Percentiles rank a stretch among this genome's conserved stretches.
phyloP scores from a whole-genome alignment of 805 yeast genomes.

The Kregervanrija pseudodelftensis region DNA sequence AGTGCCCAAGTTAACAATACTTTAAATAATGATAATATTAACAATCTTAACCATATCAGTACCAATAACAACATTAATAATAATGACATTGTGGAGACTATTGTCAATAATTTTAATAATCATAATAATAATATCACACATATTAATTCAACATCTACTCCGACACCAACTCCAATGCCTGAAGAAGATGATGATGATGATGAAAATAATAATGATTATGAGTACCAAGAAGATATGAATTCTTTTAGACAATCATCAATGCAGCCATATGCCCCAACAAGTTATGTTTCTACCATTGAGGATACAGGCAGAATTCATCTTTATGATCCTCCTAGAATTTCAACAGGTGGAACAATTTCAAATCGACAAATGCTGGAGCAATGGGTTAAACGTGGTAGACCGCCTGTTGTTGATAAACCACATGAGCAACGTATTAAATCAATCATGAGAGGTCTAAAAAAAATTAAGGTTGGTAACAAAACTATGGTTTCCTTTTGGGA shows the following conservation, averaged over 20 bases:
- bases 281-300: constrained; percentile 23
- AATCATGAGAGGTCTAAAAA: constrained; percentile 73
- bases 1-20: background rate
- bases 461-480: constrained; percentile 53
- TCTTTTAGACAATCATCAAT: constrained; percentile 1
- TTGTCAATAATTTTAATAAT: too few species aligned
- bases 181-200: constrained; percentile 16
- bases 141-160: too few species aligned
- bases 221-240: too few species aligned
- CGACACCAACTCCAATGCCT: constrained; percentile 1
- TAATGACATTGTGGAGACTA: background rate
- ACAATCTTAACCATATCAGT: constrained; percentile 1
- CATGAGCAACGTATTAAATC: constrained; percentile 89
- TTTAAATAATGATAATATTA: background rate
- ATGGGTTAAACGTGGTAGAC: constrained; percentile 77
- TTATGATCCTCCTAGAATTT: constrained; percentile 22
- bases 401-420: constrained; percentile 86
- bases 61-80: constrained; percentile 1
- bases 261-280: constrained; percentile 21
- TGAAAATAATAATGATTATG: constrained; percentile 4
- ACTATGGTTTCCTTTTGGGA: constrained; percentile 53
- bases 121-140: too few species aligned
- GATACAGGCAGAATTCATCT: constrained; percentile 19
- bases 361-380: constrained; percentile 24
- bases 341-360: constrained; percentile 13